Conservation (phyloP, 371 early-diverging fungal species). For the Saksenaea oblongispora region DNA sequence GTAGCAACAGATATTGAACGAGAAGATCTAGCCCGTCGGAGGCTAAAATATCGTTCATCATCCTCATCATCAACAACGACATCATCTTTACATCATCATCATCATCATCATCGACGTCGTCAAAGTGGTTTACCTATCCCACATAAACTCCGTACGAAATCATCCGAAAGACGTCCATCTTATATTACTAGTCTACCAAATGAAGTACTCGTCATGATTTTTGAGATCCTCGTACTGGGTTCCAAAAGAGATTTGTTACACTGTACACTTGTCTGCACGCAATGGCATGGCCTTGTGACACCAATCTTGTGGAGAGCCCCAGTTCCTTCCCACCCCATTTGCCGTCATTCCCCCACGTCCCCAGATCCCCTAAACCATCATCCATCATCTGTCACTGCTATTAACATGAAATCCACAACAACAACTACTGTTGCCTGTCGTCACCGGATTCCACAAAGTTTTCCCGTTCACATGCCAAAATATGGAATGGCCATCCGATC, state of each 20-base stretch:
- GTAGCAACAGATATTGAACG: not conserved
- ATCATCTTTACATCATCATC: not conserved
- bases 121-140: not conserved
- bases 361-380: constrained; percentile 4
- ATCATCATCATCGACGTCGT: not conserved
- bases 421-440: not conserved
- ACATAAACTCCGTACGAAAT: not conserved
- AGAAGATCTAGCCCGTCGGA: not conserved
- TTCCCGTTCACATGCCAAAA: constrained; percentile 28
- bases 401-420: constrained; percentile 9
- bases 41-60: not conserved
- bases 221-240: constrained; percentile 17
- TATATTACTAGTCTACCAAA: constrained; percentile 24
- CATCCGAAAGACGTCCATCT: not conserved
- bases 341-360: constrained; percentile 10
- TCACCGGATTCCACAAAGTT: constrained; percentile 14
- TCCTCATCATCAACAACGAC: not conserved
- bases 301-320: constrained; percentile 43
- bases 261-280: constrained; percentile 31
- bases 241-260: constrained; percentile 17
- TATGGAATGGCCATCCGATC: constrained; percentile 31
- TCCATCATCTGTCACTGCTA: constrained; percentile 1
- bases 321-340: constrained; percentile 12
- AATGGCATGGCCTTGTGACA: constrained; percentile 36
- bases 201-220: constrained; percentile 31